Percentiles rank a stretch among this genome's conserved stretches.
These are phyloP conservation scores for Mollisia scopiformis DNA, from an alignment of 2,329 filamentous ascomycete species.

Conservation along the genomic window DNA sequence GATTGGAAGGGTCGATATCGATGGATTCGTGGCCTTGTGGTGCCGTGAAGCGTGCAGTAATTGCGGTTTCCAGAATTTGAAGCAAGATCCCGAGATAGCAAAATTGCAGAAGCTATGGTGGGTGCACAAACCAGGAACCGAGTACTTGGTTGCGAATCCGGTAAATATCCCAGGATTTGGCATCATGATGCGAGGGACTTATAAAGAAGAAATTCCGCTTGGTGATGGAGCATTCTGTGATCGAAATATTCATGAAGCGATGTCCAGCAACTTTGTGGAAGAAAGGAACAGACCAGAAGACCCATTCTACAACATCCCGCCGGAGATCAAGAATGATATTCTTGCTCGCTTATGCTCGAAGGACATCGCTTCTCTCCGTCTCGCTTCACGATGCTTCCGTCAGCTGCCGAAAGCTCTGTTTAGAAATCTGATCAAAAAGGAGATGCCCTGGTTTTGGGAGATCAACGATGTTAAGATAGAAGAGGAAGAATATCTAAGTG, in stretches of 20 bases:
- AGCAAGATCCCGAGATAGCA: conserved; percentile 1
- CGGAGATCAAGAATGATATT: conserved; percentile 7
- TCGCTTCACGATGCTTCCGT: conserved; percentile 8
- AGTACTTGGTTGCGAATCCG: conserved; percentile 20
- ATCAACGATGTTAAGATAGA: conserved; percentile 8
- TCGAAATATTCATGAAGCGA: not conserved
- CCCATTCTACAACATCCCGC: conserved; percentile 6
- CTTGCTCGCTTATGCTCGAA: not conserved
- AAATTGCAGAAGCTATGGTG: conserved; percentile 8
- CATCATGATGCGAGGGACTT: not conserved
- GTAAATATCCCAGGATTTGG: conserved; percentile 14
- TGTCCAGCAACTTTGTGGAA: not conserved
- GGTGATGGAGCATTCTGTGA: conserved; percentile 3
- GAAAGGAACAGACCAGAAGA: conserved; percentile 5
- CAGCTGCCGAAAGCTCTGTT: conserved; percentile 7
- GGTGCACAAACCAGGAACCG: conserved; percentile 13
- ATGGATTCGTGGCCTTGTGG: conserved; percentile 20
- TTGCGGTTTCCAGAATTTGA: conserved; percentile 15
- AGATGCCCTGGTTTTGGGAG: conserved; percentile 18
- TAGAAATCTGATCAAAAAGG: conserved; percentile 8
- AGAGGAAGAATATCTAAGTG: not conserved
- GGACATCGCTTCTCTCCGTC: conserved; percentile 1
- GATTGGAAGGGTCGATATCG: conserved; percentile 15
- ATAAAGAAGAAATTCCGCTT: not conserved
- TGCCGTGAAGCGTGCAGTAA: conserved; percentile 10